Evolutionary conservation across 208 protist genomes (phyloP), one percentile per base, ranked within the genome.

Genomic region (Histomonas meleagridis): DNA sequence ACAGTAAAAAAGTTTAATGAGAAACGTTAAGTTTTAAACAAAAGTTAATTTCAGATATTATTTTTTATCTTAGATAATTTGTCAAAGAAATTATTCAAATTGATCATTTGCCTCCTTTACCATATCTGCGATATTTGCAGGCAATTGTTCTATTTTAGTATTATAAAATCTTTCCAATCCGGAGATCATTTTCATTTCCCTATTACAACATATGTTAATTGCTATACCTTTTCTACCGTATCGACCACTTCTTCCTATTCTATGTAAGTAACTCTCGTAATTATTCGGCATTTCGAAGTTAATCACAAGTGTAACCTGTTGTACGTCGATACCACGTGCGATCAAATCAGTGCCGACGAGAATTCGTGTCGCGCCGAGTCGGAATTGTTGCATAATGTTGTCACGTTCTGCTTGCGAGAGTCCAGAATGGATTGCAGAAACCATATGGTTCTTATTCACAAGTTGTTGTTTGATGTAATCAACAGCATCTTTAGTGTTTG

Each of bases 281-380:
- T 96, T 95, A 40, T 94, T 95, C 48, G 97, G 98, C 57, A 99
- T 92, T 93, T 99, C 98, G 94, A 98, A 99, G 95, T 99, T 99
- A 91, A 99, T 95, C 65, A 98, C 97, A 26, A 99, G 95, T 5
- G 96, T 97, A 21, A 99, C 96, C 92, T 97, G 96, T 93, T 98
- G 96, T 32, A 99, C 97, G 92, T 99, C 97, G 92, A 97, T 96
- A 93, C 96, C 95, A 81, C 93, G 92, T 38, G 93, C 93, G 9
- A 95, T 46, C 46, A 94, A 94, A 95, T 99, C 98, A 90, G 98
- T 99, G 51, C 98, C 98, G 93, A 99, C 98, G 92, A 99, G 96
- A 51, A 99, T 97, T 93, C 98, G 97, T 90, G 95, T 96, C 1
- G 55, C 95, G 93, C 97, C 98, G 79, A 93, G 94, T 93, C 98